Evolutionary conservation across 352 stramenopile genomes (phyloP).

Genomic region (Globisporangium mamillatum): DNA sequence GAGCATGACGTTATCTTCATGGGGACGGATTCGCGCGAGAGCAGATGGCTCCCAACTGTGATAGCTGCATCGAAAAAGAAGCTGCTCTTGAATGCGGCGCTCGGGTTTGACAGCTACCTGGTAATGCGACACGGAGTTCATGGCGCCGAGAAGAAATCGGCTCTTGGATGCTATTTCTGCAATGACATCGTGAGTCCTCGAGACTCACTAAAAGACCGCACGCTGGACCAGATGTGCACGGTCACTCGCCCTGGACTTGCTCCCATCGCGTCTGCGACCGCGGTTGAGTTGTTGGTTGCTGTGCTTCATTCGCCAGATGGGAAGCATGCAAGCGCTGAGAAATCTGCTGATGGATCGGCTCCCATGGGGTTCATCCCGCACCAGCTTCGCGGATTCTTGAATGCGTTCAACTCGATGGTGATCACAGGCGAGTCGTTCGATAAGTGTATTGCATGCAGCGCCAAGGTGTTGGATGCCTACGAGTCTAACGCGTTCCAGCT

Average conservation of each 20-base stretch:
- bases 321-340: slow-evolving; percentile 67
- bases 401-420: slow-evolving; percentile 82
- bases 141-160: slow-evolving; percentile 12
- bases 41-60: slow-evolving; percentile 97
- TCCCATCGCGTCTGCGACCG: slow-evolving; percentile 90
- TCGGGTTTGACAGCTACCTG: slow-evolving; percentile 97
- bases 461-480: slow-evolving; percentile 89
- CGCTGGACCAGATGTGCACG: slow-evolving; percentile 99
- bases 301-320: slow-evolving; percentile 92
- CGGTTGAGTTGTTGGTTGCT: slow-evolving; percentile 95
- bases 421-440: slow-evolving; percentile 91
- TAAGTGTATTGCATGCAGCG: slow-evolving; percentile 95
- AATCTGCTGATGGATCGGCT: slow-evolving; percentile 37
- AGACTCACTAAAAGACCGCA: slow-evolving; percentile 96
- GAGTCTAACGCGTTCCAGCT: slow-evolving; percentile 35
- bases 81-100: slow-evolving; percentile 72
- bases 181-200: slow-evolving; percentile 98
- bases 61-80: slow-evolving; percentile 92
- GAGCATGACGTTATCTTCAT: slow-evolving; percentile 96
- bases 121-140: slow-evolving; percentile 96
- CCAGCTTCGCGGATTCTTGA: slow-evolving; percentile 95
- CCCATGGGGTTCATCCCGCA: slow-evolving; percentile 90
- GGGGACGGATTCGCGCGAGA: slow-evolving; percentile 98
- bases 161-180: slow-evolving; percentile 99
- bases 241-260: slow-evolving; percentile 96